phyloP scores from a whole-genome alignment of 768 basidiomycete genomes.

The Cystofilobasidium bisporidii region DNA sequence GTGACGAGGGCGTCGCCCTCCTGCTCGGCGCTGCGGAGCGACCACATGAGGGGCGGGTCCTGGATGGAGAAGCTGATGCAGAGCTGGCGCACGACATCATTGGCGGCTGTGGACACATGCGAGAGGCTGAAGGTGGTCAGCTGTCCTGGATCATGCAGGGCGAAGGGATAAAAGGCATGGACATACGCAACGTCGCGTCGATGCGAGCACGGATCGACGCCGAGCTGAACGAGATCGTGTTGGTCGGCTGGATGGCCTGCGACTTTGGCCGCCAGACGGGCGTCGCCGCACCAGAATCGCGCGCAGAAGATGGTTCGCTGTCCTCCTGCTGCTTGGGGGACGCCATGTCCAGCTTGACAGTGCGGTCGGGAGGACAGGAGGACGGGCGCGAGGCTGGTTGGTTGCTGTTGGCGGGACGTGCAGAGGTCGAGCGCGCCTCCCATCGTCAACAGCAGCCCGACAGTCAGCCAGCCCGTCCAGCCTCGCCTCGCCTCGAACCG shows the following conservation, averaged over 20 bases:
- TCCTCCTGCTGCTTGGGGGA: neutral
- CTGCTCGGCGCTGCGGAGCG: constrained; percentile 7
- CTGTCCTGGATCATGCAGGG: no score
- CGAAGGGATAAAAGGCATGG: neutral
- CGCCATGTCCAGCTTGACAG: no score
- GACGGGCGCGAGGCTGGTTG: no score
- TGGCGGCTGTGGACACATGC: neutral
- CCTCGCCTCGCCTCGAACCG: neutral
- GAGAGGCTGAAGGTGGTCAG: no score
- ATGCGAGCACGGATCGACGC: constrained; percentile 15
- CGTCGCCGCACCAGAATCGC: neutral
- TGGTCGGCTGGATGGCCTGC: neutral
- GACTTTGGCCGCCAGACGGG: constrained; percentile 7
- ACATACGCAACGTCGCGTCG: constrained; percentile 15
- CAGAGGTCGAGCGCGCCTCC: no score
- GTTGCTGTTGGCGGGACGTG: no score
- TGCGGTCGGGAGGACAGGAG: no score
- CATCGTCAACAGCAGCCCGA: no score
- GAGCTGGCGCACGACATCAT: constrained; percentile 19
- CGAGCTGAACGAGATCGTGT: neutral
- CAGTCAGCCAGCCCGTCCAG: no score
- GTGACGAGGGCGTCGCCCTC: constrained; percentile 75
- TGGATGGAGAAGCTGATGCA: constrained; percentile 13
- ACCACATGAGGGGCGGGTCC: constrained; percentile 15
- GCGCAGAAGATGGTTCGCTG: neutral